Base-by-base conservation (phyloP, 2,329 filamentous ascomycete species). In the Fusarium sp. region DNA sequence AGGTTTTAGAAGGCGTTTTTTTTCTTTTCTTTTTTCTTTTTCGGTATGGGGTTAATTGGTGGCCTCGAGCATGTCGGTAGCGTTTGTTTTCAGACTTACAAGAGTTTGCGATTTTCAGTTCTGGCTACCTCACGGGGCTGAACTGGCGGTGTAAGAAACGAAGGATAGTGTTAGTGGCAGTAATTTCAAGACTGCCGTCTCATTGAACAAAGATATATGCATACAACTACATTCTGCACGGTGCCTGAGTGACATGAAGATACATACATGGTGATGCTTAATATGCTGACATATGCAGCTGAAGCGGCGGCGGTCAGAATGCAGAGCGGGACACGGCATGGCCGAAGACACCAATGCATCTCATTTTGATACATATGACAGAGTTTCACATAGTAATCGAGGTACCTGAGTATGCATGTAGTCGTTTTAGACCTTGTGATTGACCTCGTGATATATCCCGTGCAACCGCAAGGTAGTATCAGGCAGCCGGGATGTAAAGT, bases 131-230 rank as follows among this genome's bases (percentile, higher is more conserved):
- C 73, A 57, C 73, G 73, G 73, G 67, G 73, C 64, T 54, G 60
- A 69, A 75, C 73, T 74, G 69, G 69, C 71, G 73, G 69, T 75
- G 73, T 71, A 73, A 57, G 60, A 64, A 71, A 44, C 57, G 53
- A 30, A 50, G 56, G 44, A 74, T 61, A 52, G 55, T 55, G 18
- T 35, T 46, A 58, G 60, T 71, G 57, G 60, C 60, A 74, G 63
- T 70, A 67, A 50, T 69, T 68, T 70, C 46, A 67, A 41, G 53
- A 67, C 69, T 73, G 61, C 23, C 32, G 20, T 57, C 45, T 61
- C 65, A 55, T 72, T 58, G 42, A 71, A 58, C 52, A 64, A 38
- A 70, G 40, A 63, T 56, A 40, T 37, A 55, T 55, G 45, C 40
- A 52, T 41, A 33, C 23, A 67, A 17, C 15, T n/a, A 37, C 32